Evolutionary conservation across 352 stramenopile species (phyloP).

Genomic region (Globisporangium megalacanthum): DNA sequence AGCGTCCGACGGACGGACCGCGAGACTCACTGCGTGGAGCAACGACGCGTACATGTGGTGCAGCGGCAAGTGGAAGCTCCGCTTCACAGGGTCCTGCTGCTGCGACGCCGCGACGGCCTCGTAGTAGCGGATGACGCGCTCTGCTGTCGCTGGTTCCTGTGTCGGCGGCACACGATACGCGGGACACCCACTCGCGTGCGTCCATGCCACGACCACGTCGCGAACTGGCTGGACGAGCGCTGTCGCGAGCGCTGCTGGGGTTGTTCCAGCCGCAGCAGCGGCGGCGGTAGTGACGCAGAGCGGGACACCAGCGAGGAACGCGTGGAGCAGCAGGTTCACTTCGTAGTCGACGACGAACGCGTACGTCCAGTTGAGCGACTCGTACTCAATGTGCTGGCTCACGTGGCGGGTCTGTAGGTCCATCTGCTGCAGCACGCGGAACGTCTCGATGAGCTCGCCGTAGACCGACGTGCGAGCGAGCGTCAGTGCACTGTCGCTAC

Average conservation of each 20-base stretch:
- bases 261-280: slow-evolving; percentile 14
- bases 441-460: slow-evolving; percentile 46
- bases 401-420: slow-evolving; percentile 68
- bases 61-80: slow-evolving; percentile 70
- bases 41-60: slow-evolving; percentile 72
- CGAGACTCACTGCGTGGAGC: slow-evolving; percentile 40
- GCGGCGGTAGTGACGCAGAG: slow-evolving; percentile 34
- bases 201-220: slow-evolving; percentile 25
- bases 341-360: slow-evolving; percentile 83
- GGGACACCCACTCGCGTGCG: slow-evolving; percentile 29
- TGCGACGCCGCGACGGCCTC: slow-evolving; percentile 21
- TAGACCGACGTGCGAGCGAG: slow-evolving; percentile 44
- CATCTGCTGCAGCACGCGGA: slow-evolving; percentile 74
- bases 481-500: slow-evolving; percentile 8
- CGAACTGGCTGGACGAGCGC: slow-evolving; percentile 42
- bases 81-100: slow-evolving; percentile 27
- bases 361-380: slow-evolving; percentile 80
- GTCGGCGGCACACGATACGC: slow-evolving; percentile 14
- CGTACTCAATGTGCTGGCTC: slow-evolving; percentile 72
- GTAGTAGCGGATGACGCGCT: slow-evolving; percentile 31
- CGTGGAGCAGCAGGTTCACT: slow-evolving; percentile 64
- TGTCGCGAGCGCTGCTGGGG: slow-evolving; percentile 26
- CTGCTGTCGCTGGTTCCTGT: slow-evolving; percentile 16
- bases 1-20: slow-evolving; percentile 31
- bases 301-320: slow-evolving; percentile 55